Percentiles rank a stretch among this genome's conserved stretches.
These are phyloP conservation scores for Cajanus cajan DNA, from an alignment of 306 rosid genomes.

Conservation along the genomic window DNA sequence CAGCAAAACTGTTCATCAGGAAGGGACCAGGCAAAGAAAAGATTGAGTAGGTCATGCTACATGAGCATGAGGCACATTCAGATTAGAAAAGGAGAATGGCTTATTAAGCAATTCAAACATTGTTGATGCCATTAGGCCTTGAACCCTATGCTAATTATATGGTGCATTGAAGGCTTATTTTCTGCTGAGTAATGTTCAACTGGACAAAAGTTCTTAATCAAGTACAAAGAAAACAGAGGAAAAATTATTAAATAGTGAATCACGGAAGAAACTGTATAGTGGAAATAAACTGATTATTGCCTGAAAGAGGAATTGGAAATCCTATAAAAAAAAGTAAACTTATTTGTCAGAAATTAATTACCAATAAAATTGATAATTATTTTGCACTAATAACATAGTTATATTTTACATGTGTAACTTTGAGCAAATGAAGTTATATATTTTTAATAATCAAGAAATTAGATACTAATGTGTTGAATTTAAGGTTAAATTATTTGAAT, in stretches of 20 bases:
- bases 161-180: neutral
- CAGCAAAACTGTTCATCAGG: neutral
- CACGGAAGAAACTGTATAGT: neutral
- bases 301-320: too few species aligned
- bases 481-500: too few species aligned
- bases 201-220: neutral
- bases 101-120: neutral
- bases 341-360: too few species aligned
- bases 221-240: neutral
- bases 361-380: too few species aligned
- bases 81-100: neutral
- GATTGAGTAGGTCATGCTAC: neutral
- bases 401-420: too few species aligned
- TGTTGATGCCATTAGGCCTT: constrained; percentile 10
- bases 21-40: neutral
- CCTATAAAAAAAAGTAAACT: too few species aligned
- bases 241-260: neutral
- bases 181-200: neutral
- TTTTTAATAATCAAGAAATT: too few species aligned
- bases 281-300: neutral
- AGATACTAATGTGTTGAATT: too few species aligned
- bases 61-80: neutral
- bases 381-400: too few species aligned
- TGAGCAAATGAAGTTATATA: too few species aligned
- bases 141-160: constrained; percentile 12